Base-by-base conservation (phyloP, 2,329 filamentous ascomycete genomes). In the Calonectria honghensis region DNA sequence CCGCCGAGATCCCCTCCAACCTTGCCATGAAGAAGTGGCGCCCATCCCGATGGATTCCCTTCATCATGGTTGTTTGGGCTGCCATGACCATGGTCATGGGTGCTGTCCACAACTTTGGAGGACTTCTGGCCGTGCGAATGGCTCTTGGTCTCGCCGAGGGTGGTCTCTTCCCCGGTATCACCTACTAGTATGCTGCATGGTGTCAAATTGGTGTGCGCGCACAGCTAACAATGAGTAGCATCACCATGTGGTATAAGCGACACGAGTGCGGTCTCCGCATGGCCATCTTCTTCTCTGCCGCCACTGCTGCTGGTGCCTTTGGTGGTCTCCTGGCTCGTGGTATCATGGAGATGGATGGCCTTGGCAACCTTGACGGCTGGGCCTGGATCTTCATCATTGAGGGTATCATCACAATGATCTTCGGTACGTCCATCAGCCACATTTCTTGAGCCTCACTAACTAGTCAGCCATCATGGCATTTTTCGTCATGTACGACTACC, bases 301-400 rank as follows among this genome's bases (percentile, higher is more conserved):
- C 91, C 2, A 91, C 90, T 1, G 85, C 92, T 1, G 91, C 91
- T 2, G 91, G 91, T 59, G 91, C 91, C 1, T 93, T 93, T 75
- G 91, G 92, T 64, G 91, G 91, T 24, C 85, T 93, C 13, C 84
- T 93, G 20, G 91, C 91, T 3, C 89, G 89, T 39, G 91, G 87
- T 29, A 89, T 93, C 66, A 88, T 90, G 39, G 89, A 91, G 80
- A 91, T 93, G 88, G 79, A 87, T 1, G 89, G 89, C 3, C 78
- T 85, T 9, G 84, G 90, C 3, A 83, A 84, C 32, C 89, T 91
- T 16, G 82, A 84, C 65, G 94, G 93, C 1, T 96, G 94, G 94
- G 88, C 91, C 2, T 96, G 94, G 94, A 95, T 96, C 67, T 96
- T 96, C 82, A 94, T 96, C 73, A 85, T 95, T 4, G 93, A 94